Percentiles rank a stretch among this genome's conserved stretches.
These are phyloP conservation scores for Yamadazyma siamensis DNA, from an alignment of 1,139 yeast species.

Conservation along the genomic window DNA sequence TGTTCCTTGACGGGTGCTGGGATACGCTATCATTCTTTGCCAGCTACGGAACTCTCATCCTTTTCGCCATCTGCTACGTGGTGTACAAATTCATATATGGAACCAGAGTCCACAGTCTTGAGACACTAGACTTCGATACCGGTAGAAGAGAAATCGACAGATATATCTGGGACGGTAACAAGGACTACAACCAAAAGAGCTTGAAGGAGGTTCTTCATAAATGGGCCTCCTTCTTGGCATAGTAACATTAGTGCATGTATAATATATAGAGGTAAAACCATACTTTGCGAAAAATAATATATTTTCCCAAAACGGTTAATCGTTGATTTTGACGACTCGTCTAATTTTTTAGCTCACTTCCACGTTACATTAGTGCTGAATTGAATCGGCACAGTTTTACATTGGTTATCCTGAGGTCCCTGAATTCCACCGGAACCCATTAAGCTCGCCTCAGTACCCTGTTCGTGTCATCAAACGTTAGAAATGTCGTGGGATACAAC, in stretches of 20 bases:
- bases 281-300: too few species aligned
- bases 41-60: constrained; percentile 60
- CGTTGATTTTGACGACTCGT: too few species aligned
- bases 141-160: constrained; percentile 76
- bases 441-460: too few species aligned
- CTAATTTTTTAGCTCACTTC: too few species aligned
- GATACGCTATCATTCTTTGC: constrained; percentile 61
- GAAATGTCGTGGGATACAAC: constrained; percentile 42
- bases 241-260: constrained; percentile 3
- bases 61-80: constrained; percentile 52
- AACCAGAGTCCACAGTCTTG: constrained; percentile 57
- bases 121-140: constrained; percentile 69
- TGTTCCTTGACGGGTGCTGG: constrained; percentile 62
- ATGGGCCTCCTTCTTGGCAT: constrained; percentile 36
- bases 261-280: too few species aligned
- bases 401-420: too few species aligned
- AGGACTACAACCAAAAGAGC: constrained; percentile 36
- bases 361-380: too few species aligned
- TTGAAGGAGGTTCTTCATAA: constrained; percentile 35
- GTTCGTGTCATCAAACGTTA: too few species aligned
- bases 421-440: too few species aligned
- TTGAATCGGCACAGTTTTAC: too few species aligned
- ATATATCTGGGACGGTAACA: constrained; percentile 67
- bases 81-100: constrained; percentile 56
- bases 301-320: too few species aligned